These are phyloP conservation scores for Ceratocystis colombiana DNA, from an alignment of 2,329 filamentous ascomycete genomes.

Conservation along the genomic window DNA sequence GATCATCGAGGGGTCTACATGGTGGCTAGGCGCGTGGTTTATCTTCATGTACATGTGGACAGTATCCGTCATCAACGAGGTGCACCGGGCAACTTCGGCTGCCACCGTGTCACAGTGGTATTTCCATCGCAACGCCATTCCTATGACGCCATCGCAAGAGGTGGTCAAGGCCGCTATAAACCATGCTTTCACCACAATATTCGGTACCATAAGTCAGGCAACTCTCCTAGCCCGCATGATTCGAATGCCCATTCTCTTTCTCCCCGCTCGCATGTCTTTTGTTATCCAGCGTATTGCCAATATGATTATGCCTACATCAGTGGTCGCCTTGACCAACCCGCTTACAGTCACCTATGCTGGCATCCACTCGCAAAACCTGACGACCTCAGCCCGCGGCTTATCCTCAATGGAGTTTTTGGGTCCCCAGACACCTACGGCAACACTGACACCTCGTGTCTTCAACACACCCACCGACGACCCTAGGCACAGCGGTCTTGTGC, in stretches of 20 bases:
- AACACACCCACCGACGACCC: constrained; percentile 34
- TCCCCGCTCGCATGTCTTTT: constrained; percentile 58
- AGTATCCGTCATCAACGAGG: constrained; percentile 70
- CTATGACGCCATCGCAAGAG: constrained; percentile 64
- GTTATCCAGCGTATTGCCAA: constrained; percentile 65
- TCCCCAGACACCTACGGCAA: constrained; percentile 62
- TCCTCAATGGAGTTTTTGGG: constrained; percentile 74
- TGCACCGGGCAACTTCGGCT: constrained; percentile 84
- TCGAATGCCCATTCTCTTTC: constrained; percentile 70
- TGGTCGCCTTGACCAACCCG: constrained; percentile 80
- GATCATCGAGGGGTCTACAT: constrained; percentile 76
- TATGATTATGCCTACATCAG: constrained; percentile 72
- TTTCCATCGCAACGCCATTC: constrained; percentile 79
- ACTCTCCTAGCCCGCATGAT: constrained; percentile 72
- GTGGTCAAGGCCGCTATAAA: constrained; percentile 73
- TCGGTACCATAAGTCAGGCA: constrained; percentile 84
- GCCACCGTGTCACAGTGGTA: constrained; percentile 98
- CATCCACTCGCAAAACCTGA: constrained; percentile 79
- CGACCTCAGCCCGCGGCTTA: constrained; percentile 65
- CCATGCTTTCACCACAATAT: constrained; percentile 76
- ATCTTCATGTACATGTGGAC: constrained; percentile 95
- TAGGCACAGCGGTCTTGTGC: constrained; percentile 47
- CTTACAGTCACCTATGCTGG: constrained; percentile 85
- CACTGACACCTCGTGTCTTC: constrained; percentile 48
- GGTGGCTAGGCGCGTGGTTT: constrained; percentile 92